A percentile compares a stretch with the other conserved stretches of the same genome.
Evolutionary conservation across 306 rosid species (phyloP).

Genomic region (Amphicarpaea edgeworthii): DNA sequence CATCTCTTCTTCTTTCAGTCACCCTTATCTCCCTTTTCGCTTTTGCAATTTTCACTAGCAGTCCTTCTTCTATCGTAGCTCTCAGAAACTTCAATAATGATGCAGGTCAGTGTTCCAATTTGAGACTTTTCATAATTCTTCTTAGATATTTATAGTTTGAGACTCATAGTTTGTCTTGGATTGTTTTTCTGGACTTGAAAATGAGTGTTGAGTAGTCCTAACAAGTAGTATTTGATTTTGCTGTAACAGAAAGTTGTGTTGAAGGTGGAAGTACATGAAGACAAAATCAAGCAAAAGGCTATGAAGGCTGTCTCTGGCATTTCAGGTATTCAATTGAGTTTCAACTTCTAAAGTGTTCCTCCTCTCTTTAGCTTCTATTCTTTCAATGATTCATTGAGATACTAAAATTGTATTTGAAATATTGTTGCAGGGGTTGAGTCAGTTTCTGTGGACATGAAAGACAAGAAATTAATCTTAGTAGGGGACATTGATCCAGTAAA

Average conservation of each 20-base stretch:
- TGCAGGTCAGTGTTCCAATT: constrained; percentile 50
- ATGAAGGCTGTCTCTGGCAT: constrained; percentile 68
- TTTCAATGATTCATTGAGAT: not conserved
- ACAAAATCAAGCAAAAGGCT: constrained; percentile 59
- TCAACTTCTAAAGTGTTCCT: not conserved
- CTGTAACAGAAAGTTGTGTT: constrained; percentile 64
- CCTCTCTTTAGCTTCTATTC: not conserved
- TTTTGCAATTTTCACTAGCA: constrained; percentile 10
- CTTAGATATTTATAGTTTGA: no score
- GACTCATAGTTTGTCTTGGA: not conserved
- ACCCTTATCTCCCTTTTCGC: not conserved
- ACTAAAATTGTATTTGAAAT: constrained; percentile 19
- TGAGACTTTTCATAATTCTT: no score
- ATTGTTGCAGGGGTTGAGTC: constrained; percentile 59
- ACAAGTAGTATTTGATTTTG: not conserved
- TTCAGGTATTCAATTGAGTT: constrained; percentile 49
- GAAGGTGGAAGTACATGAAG: constrained; percentile 57
- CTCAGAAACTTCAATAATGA: constrained; percentile 29
- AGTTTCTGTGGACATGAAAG: constrained; percentile 65
- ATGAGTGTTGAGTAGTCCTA: not conserved
- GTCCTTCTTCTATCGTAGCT: not conserved
- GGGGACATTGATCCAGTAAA: constrained; percentile 68
- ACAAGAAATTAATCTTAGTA: constrained; percentile 58
- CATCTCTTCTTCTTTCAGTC: not conserved
- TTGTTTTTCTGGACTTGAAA: not conserved